Base-by-base conservation (phyloP, 768 basidiomycete genomes). In the Fomitopsis pulvina region DNA sequence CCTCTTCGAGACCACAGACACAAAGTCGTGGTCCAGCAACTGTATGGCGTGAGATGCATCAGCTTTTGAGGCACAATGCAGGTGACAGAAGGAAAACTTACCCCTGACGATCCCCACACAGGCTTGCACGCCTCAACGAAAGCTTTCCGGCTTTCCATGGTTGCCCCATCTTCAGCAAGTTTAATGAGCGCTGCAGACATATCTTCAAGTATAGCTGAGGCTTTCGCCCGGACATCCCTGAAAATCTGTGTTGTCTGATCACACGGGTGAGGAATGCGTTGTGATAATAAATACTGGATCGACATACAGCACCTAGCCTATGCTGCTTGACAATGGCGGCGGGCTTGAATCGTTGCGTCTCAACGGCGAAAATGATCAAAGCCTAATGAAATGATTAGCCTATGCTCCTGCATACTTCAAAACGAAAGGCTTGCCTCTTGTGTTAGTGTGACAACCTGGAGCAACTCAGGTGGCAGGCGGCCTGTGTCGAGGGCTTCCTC, bases 291-390 rank as follows among this genome's bases (percentile, higher is more conserved):
- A 26, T 10, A 20, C 41, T 21, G 4, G 22, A 32, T 29, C 45
- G 21, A 71, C 81, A 57, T 60, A 90, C 87, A 53, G 72, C 71
- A 39, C 85, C 83, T 40, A 87, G 76, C 62, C 85, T 90, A 64
- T 91, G 77, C 32, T 79, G 72, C 62, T 87, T 89, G 37, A 84
- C 76, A 16, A 85, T 72, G 0, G 83, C 78, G 2, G 80, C 65
- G 7, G 79, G 66, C 63, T 87, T 89, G 73, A 91, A 92, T 11
- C 89, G 80, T 45, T 78, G 58, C 0, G 82, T 83, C 61, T 83
- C 85, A n/a, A 85, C 69, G 20, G 72, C 66, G 52, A 92, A 76
- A 1, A 92, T 67, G 40, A 89, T 71, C 58, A 87, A 80, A 2
- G 84, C 89, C 87, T 91, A 44, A 11, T 32, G 3, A 18, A 22